Base-by-base conservation (phyloP, 2,329 filamentous ascomycete species). In the Fusarium penzigii region DNA sequence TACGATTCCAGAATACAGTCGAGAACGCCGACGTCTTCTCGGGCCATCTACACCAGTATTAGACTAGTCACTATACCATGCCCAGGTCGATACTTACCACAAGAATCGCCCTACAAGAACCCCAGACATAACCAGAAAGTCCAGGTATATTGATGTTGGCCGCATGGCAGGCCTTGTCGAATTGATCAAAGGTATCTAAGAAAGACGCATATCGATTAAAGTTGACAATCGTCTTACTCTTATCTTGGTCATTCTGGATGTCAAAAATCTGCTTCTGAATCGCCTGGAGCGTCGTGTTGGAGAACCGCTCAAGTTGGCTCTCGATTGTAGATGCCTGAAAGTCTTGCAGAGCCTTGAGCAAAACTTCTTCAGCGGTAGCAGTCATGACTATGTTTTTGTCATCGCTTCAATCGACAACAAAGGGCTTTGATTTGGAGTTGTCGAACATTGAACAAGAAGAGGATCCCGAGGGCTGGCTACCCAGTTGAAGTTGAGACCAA, bases 221-320 rank as follows among this genome's bases (percentile, higher is more conserved):
- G 17, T 53, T 42, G 17, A 53, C 41, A 46, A 49, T 49, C 3
- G 29, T 34, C 16, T 46, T 53, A 17, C 17, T 6, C 16, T 46
- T 42, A 20, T 53, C 51, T 20, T 49, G 51, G 5, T 49, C 46
- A 11, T 29, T 16, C 13, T 53, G 51, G 17, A 53, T 53, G 8
- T 16, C 14, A 6, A 49, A 10, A 17, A 53, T 12, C 6, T 25
- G 40, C 14, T n/a, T 14, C 11, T 49, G 17, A 10, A 53, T 29
- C n/a, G 5, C 20, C 10, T 20, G 14, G 2, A 43, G 11, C 13
- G 42, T 46, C 12, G 34, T 25, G 3, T 5, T 2, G 14, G 11
- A 43, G 17, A 49, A 49, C 8, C 39, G 16, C 17, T 40, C 14
- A 29, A 20, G 3, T 14, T 9, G 6, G 10, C 17, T 14, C 25